These are phyloP conservation scores for Vicia villosa DNA, from an alignment of 306 rosid species.

Conservation along the genomic window DNA sequence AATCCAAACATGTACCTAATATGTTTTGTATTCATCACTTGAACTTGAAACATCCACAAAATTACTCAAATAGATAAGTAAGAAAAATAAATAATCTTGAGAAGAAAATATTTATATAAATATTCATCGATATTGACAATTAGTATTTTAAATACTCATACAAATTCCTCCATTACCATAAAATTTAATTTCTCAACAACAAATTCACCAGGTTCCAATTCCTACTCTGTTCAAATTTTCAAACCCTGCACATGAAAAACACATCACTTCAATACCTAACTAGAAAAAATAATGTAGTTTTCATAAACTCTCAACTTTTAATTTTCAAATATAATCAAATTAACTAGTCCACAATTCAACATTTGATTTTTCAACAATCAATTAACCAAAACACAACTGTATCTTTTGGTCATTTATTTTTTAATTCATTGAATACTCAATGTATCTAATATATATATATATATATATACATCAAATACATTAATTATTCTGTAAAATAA, in stretches of 20 bases:
- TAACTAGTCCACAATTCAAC: background rate
- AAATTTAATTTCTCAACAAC: background rate
- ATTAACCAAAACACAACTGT: slow-evolving; percentile 36
- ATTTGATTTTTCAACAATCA: slow-evolving; percentile 34
- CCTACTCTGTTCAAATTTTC: slow-evolving; percentile 17
- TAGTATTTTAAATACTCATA: background rate
- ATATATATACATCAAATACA: too few species aligned
- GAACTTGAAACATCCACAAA: too few species aligned
- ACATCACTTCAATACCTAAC: background rate
- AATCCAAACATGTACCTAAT: background rate
- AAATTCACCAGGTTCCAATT: background rate
- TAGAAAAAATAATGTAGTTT: background rate
- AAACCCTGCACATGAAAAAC: slow-evolving; percentile 39
- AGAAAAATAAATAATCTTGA: too few species aligned
- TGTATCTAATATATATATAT: too few species aligned
- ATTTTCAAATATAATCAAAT: background rate
- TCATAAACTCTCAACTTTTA: background rate
- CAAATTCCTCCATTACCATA: slow-evolving; percentile 1
- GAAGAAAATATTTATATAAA: background rate
- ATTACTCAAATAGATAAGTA: too few species aligned
- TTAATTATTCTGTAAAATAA: background rate
- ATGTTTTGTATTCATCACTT: too few species aligned
- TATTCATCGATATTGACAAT: background rate
- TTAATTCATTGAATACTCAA: too few species aligned
- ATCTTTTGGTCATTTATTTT: too few species aligned